A percentile compares a stretch with the other conserved stretches of the same genome.
phyloP scores from a whole-genome alignment of 169 alveolate species.

The Cryptosporidium canis region DNA sequence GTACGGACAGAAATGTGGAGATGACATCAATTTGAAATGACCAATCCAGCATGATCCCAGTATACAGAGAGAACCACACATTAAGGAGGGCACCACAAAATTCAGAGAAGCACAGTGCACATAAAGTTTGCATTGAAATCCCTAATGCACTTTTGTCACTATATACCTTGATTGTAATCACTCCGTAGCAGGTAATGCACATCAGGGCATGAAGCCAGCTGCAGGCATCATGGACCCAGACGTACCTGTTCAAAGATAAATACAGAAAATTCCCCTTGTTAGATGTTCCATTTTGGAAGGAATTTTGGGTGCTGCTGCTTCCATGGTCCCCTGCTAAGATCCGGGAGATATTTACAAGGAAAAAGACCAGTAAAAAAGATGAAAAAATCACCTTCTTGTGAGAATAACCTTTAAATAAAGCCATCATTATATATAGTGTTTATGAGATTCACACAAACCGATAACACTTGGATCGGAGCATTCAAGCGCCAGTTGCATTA shows the following conservation, averaged over 20 bases:
- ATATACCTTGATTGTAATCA: conserved; percentile 72
- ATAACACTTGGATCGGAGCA: conserved; percentile 35
- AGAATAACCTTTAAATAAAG: not conserved
- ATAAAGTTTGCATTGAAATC: conserved; percentile 77
- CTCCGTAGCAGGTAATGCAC: conserved; percentile 75
- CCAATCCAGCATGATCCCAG: conserved; percentile 69
- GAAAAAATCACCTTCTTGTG: conserved; percentile 12
- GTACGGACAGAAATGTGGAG: conserved; percentile 74
- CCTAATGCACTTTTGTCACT: conserved; percentile 76
- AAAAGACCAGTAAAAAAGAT: conserved; percentile 23
- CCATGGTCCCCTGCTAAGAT: conserved; percentile 19
- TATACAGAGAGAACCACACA: conserved; percentile 65
- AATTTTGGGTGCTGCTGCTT: not conserved
- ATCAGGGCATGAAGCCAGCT: conserved; percentile 70
- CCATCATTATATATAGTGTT: not conserved
- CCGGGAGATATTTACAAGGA: conserved; percentile 20
- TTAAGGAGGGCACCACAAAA: conserved; percentile 76
- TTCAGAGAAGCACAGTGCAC: conserved; percentile 76
- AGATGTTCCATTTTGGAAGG: conserved; percentile 6
- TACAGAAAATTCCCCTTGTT: conserved; percentile 1
- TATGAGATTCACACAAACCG: conserved; percentile 61
- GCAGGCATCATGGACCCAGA: conserved; percentile 71
- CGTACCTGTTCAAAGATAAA: conserved; percentile 47
- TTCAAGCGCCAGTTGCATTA: conserved; percentile 70
- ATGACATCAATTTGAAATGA: conserved; percentile 76